These are phyloP conservation scores for Mesembryanthemum crystallinum DNA, from an alignment of 148 eudicot species.

Conservation along the genomic window DNA sequence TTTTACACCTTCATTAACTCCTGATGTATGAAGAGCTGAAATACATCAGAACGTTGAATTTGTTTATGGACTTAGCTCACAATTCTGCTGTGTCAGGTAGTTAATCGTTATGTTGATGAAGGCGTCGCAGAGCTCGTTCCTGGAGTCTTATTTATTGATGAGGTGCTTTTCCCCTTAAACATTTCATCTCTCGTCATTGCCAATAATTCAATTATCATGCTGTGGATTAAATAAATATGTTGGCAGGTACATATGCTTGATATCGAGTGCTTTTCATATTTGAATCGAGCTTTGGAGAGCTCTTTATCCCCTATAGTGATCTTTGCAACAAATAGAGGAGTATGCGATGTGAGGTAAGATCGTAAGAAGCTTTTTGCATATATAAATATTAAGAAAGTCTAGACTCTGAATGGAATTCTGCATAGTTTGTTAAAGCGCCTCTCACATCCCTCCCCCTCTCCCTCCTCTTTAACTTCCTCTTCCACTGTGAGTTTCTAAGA, in stretches of 20 bases:
- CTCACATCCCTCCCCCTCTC: too few species aligned
- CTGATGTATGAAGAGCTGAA: neutral
- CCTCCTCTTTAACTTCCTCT: too few species aligned
- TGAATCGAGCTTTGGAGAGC: constrained; percentile 94
- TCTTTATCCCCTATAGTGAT: constrained; percentile 92
- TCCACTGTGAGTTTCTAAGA: too few species aligned
- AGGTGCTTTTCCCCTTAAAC: constrained; percentile 46
- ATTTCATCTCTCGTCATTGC: constrained; percentile 12
- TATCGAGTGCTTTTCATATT: constrained; percentile 92
- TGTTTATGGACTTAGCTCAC: neutral
- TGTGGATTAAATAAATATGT: neutral
- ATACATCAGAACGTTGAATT: neutral
- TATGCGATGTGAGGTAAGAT: constrained; percentile 87
- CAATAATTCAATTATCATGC: neutral
- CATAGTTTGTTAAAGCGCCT: neutral
- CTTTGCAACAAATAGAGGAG: constrained; percentile 94
- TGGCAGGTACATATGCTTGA: constrained; percentile 97
- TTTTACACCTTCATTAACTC: neutral
- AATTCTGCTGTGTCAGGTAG: constrained; percentile 54
- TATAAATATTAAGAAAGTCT: too few species aligned
- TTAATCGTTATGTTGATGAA: constrained; percentile 91
- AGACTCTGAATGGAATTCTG: neutral
- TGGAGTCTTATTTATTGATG: constrained; percentile 93
- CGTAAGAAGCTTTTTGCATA: too few species aligned
- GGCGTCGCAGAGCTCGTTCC: constrained; percentile 98